A percentile compares a stretch with the other conserved stretches of the same genome.
phyloP scores from a whole-genome alignment of 2,329 filamentous ascomycete species.

The Fusarium sp. region DNA sequence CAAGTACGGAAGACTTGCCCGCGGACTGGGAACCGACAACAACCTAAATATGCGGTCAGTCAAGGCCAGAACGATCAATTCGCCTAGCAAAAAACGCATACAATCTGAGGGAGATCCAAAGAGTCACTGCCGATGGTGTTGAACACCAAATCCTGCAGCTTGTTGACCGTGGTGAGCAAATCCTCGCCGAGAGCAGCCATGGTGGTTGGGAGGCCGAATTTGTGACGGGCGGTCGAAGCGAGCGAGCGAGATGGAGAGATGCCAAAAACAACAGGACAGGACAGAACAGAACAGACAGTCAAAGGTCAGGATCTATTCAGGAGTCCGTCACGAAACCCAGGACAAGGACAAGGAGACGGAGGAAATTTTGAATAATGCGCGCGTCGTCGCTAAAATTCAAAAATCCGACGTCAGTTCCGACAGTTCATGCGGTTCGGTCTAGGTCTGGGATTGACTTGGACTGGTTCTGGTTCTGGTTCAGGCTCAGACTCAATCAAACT shows the following conservation, averaged over 20 bases:
- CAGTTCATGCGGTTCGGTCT: constrained; percentile 45
- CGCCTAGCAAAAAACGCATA: constrained; percentile 60
- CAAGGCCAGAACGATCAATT: constrained; percentile 21
- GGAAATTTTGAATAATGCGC: constrained; percentile 39
- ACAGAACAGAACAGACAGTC: constrained; percentile 17
- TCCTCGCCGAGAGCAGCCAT: constrained; percentile 98
- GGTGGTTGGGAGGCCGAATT: constrained; percentile 44
- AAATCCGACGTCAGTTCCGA: constrained; percentile 43
- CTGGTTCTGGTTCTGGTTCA: constrained; percentile 17
- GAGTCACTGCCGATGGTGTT: constrained; percentile 99
- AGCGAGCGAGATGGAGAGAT: constrained; percentile 15
- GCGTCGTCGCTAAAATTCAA: constrained; percentile 44
- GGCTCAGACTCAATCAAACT: constrained; percentile 23
- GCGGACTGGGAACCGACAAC: constrained; percentile 98
- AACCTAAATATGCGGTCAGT: constrained; percentile 68
- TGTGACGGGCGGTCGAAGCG: constrained; percentile 19
- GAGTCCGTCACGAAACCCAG: constrained; percentile 32
- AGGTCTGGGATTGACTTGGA: constrained; percentile 13
- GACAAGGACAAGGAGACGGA: constrained; percentile 33
- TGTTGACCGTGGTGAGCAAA: constrained; percentile 94
- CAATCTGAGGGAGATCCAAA: constrained; percentile 96
- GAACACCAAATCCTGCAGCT: constrained; percentile 98
- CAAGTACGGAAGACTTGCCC: constrained; percentile 97
- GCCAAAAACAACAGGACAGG: constrained; percentile 28
- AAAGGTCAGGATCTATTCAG: constrained; percentile 31